Base-by-base conservation (phyloP, 306 rosid species). In the Argentina anserina region DNA sequence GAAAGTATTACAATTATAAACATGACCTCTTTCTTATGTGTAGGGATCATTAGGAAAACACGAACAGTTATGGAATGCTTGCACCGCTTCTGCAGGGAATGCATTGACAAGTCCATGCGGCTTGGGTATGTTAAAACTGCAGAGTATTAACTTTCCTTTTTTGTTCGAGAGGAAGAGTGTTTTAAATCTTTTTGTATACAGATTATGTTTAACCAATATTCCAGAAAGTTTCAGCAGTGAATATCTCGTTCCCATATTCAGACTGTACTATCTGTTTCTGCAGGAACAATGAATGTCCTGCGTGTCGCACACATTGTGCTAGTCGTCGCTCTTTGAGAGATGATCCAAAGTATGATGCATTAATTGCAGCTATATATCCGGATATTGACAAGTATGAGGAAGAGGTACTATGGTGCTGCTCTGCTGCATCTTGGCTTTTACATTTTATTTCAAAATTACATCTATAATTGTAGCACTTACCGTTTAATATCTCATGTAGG, bases 91-190 rank as follows among this genome's bases (percentile, higher is more conserved):
- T 92, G 97, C 75, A 87, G 87, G 80, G 90, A 88, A 75, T 92
- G 98, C 87, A 92, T 92, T 53, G 97, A 92, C 84, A 92, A 90
- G 88, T 85, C 97, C 4, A 90, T 92, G 90, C 92, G 95, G 34
- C 76, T 88, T 17, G 89, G 98, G 98, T 88, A 81, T 53, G 86
- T 34, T 62, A 20, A 33, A 61, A 15, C 40, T 53, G 61, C 65
- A 58, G 46, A 53, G 66, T 69, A 23, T 33, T 3, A 41, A 55
- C 61, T 25, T 47, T 74, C 31, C 17, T 6, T 45, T 45, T 63
- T 69, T 53, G 21, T 42, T 53, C 46, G 15, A 53, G 13, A 43
- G 23, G 23, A 34, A 28, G 4, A 70, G 7, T 20, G 49, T 43
- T 79, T 63, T 43, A 50, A 49, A 50, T 66, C 18, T 76, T 39